Percentiles rank a stretch among this genome's conserved stretches.
Evolutionary conservation across 306 rosid genomes (phyloP).

Genomic region (Casuarina cunninghamiana): DNA sequence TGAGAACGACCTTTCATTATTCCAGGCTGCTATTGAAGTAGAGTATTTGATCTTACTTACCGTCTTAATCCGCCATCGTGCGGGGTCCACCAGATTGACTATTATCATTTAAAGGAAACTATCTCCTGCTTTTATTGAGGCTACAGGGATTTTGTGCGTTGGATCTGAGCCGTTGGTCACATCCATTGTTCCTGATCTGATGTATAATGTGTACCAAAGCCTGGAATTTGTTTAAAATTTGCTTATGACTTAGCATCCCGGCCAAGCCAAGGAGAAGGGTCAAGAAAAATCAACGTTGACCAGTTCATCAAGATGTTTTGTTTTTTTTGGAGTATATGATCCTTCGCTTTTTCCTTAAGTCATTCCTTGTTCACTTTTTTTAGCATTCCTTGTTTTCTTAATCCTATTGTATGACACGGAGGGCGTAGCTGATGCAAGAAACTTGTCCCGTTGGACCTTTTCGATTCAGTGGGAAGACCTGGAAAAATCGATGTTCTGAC

Average conservation of each 20-base stretch:
- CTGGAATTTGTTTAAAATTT: background rate
- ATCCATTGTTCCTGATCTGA: background rate
- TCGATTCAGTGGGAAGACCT: too few species aligned
- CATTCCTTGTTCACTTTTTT: background rate
- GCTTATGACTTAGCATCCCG: background rate
- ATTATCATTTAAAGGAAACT: background rate
- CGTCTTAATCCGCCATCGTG: background rate
- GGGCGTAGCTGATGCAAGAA: too few species aligned
- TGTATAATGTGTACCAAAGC: background rate
- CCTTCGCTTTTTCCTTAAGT: background rate
- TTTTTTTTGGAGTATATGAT: background rate
- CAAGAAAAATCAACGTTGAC: slow-evolving; percentile 4
- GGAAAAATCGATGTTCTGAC: too few species aligned
- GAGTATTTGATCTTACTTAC: background rate
- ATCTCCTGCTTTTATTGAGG: background rate
- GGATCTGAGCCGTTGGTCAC: background rate
- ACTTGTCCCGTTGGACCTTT: too few species aligned
- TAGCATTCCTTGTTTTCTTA: background rate
- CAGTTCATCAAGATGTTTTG: background rate
- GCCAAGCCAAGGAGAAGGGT: background rate
- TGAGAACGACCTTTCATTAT: background rate
- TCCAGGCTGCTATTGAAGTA: too few species aligned
- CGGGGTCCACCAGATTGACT: background rate
- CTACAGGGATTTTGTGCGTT: background rate
- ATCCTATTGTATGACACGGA: too few species aligned